These are phyloP conservation scores for Orbilia blumenaviensis DNA, from an alignment of 2,329 filamentous ascomycete genomes.

Conservation along the genomic window DNA sequence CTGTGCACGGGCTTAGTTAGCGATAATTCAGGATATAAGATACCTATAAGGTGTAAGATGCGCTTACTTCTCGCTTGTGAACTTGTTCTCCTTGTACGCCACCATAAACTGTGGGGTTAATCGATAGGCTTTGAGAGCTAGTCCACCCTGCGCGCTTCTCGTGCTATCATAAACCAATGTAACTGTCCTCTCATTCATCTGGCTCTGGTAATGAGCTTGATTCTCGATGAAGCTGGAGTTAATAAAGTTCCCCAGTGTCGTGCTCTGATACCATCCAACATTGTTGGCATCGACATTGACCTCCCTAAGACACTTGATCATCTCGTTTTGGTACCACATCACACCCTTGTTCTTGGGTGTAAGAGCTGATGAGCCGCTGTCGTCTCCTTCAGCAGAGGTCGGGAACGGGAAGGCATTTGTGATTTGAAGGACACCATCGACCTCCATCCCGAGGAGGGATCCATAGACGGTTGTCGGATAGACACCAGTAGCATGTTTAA, in stretches of 20 bases:
- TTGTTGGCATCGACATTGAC: slow-evolving; percentile 99
- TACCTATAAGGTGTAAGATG: slow-evolving; percentile 68
- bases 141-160: slow-evolving; percentile 88
- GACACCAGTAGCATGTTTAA: slow-evolving; percentile 87
- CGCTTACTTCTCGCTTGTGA: slow-evolving; percentile 76
- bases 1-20: slow-evolving; percentile 65
- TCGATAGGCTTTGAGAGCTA: slow-evolving; percentile 90
- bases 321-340: slow-evolving; percentile 87
- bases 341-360: slow-evolving; percentile 94
- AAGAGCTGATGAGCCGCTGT: slow-evolving; percentile 71
- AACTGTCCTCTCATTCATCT: slow-evolving; percentile 83
- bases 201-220: slow-evolving; percentile 95
- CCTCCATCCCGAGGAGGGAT: slow-evolving; percentile 92
- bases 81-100: slow-evolving; percentile 96
- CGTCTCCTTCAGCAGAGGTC: slow-evolving; percentile 59
- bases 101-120: slow-evolving; percentile 87
- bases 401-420: slow-evolving; percentile 97
- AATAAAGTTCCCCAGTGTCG: slow-evolving; percentile 98
- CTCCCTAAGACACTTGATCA: slow-evolving; percentile 95
- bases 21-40: slow-evolving; percentile 19
- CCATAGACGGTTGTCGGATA: slow-evolving; percentile 92
- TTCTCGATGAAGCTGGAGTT: slow-evolving; percentile 96
- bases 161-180: slow-evolving; percentile 94
- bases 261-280: slow-evolving; percentile 98
- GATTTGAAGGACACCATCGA: slow-evolving; percentile 80